These are phyloP conservation scores for Phytophthora chlamydospora DNA, from an alignment of 352 stramenopile genomes.

Conservation along the genomic window DNA sequence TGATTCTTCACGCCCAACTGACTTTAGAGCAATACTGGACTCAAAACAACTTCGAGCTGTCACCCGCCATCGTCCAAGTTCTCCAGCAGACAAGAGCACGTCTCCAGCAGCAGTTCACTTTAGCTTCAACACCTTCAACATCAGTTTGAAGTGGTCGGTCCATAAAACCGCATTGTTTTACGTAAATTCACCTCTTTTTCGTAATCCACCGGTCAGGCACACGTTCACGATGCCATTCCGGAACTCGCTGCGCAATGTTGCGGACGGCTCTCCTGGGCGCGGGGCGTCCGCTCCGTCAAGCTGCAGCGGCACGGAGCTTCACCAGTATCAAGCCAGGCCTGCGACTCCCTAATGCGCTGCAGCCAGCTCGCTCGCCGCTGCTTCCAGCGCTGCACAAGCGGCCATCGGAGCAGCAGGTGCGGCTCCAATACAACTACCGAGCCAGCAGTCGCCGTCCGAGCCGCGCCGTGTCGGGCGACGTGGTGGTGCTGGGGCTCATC, in stretches of 20 bases:
- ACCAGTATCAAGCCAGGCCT: constrained; percentile 4
- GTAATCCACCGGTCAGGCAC: neutral
- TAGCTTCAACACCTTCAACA: neutral
- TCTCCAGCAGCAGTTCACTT: constrained; percentile 13
- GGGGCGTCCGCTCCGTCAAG: constrained; percentile 5
- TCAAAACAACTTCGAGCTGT: constrained; percentile 14
- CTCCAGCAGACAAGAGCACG: constrained; percentile 20
- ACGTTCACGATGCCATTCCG: neutral
- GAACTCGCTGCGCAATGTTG: constrained; percentile 19
- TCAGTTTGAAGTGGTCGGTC: neutral
- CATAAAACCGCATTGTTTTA: too few species aligned
- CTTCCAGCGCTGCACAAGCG: constrained; percentile 7
- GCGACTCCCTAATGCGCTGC: constrained; percentile 17
- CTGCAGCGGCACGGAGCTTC: constrained; percentile 14
- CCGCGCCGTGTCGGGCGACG: constrained; percentile 38
- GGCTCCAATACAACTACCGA: constrained; percentile 33
- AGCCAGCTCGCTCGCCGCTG: constrained; percentile 15
- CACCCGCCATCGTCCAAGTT: constrained; percentile 11
- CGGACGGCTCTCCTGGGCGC: constrained; percentile 19
- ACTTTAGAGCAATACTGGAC: constrained; percentile 28
- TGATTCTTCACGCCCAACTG: constrained; percentile 18
- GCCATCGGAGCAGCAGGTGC: constrained; percentile 21
- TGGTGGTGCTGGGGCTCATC: constrained; percentile 60
- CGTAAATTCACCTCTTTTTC: too few species aligned
- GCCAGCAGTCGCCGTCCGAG: constrained; percentile 30